phyloP scores from a whole-genome alignment of 2,329 filamentous ascomycete species.

The Sclerotinia subarctica region DNA sequence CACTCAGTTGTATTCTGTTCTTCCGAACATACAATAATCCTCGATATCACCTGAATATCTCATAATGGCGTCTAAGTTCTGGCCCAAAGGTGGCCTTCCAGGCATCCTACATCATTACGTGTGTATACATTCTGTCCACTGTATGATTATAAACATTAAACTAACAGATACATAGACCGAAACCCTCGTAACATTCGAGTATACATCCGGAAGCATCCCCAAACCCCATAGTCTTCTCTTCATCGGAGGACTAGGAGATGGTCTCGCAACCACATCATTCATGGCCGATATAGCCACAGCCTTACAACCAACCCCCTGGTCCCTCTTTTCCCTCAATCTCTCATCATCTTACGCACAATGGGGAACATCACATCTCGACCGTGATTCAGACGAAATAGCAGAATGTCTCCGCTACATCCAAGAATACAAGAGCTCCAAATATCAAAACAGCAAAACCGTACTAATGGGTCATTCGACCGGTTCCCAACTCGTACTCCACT shows the following conservation, averaged over 20 bases:
- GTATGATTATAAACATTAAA: not conserved
- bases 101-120: slow-evolving; percentile 40
- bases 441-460: slow-evolving; percentile 48
- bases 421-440: slow-evolving; percentile 36
- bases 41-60: slow-evolving; percentile 37
- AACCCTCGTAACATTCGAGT: slow-evolving; percentile 42
- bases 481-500: slow-evolving; percentile 64
- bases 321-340: slow-evolving; percentile 42
- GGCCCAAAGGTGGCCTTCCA: slow-evolving; percentile 37
- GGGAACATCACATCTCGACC: slow-evolving; percentile 41
- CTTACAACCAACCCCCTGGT: slow-evolving; percentile 41
- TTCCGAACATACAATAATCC: not conserved
- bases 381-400: slow-evolving; percentile 41
- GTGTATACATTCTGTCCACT: slow-evolving; percentile 10
- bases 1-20: not conserved
- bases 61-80: slow-evolving; percentile 43
- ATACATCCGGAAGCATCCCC: slow-evolving; percentile 34
- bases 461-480: slow-evolving; percentile 68
- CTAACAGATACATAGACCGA: slow-evolving; percentile 38
- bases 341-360: slow-evolving; percentile 42
- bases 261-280: slow-evolving; percentile 49
- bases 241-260: slow-evolving; percentile 52
- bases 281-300: slow-evolving; percentile 44
- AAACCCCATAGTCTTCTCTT: slow-evolving; percentile 49
- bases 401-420: slow-evolving; percentile 37